A percentile compares a stretch with the other conserved stretches of the same genome.
Conservation (phyloP, 345 rosid species). For the Eucalyptus pauciflora region DNA sequence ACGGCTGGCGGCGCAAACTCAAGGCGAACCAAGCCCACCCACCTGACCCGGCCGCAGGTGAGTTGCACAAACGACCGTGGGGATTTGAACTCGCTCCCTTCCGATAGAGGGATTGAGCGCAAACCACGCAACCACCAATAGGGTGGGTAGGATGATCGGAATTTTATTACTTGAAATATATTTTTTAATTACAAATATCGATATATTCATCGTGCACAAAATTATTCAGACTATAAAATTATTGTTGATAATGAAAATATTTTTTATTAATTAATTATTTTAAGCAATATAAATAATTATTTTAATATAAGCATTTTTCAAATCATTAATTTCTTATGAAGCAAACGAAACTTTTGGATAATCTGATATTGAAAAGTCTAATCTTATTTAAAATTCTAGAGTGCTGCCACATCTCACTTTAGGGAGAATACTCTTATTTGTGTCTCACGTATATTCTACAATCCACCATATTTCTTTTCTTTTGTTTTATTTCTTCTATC, state of each 20-base stretch:
- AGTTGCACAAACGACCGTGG: too few species aligned
- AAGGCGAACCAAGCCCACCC: too few species aligned
- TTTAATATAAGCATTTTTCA: not conserved
- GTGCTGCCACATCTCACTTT: not conserved
- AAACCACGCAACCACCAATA: too few species aligned
- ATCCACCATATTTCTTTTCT: not conserved
- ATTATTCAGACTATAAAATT: not conserved
- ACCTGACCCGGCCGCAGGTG: too few species aligned
- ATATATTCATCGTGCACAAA: accelerated
- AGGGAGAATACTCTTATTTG: not conserved
- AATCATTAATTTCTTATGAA: accelerated
- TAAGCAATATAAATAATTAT: not conserved
- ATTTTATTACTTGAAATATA: not conserved
- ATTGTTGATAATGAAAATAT: accelerated
- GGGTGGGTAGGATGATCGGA: accelerated
- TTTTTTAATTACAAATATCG: accelerated
- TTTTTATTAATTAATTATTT: too few species aligned
- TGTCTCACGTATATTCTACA: not conserved
- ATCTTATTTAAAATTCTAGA: not conserved
- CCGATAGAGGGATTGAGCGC: too few species aligned
- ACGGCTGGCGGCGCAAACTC: too few species aligned
- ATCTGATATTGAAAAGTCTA: accelerated
- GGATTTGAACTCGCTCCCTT: too few species aligned
- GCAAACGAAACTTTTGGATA: not conserved
- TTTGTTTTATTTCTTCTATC: not conserved